These are phyloP conservation scores for Yarrowia deformans DNA, from an alignment of 805 yeast species.

Conservation along the genomic window DNA sequence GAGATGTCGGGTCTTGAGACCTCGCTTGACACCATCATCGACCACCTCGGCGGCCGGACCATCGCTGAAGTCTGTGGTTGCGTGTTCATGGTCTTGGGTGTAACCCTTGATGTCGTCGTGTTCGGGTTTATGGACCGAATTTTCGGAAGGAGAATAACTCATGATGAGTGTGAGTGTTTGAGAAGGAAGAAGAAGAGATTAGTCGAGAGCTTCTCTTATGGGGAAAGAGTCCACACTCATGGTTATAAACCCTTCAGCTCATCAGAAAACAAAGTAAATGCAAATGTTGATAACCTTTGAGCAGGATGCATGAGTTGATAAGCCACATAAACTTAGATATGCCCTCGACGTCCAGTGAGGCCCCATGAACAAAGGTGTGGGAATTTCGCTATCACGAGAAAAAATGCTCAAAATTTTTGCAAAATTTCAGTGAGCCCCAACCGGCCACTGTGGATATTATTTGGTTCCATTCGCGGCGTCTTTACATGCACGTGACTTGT, in stretches of 20 bases:
- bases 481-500: conserved; percentile 28
- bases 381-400: background rate
- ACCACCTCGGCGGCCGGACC: conserved; percentile 29
- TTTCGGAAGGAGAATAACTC: conserved; percentile 33
- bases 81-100: conserved; percentile 11
- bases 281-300: conserved; percentile 3
- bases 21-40: conserved; percentile 51
- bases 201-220: background rate
- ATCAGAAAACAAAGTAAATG: conserved; percentile 29
- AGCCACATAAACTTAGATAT: conserved; percentile 36
- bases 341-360: background rate
- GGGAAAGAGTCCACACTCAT: background rate
- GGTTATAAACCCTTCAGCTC: conserved; percentile 34
- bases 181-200: background rate
- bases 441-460: too few species aligned
- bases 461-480: too few species aligned
- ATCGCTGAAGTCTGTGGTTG: conserved; percentile 29
- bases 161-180: background rate
- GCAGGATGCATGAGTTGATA: conserved; percentile 22
- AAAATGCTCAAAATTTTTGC: background rate
- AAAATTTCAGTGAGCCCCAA: background rate
- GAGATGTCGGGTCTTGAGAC: conserved; percentile 68
- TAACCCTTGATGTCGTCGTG: conserved; percentile 19
- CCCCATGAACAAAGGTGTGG: too few species aligned
- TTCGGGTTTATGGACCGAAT: conserved; percentile 5